Percentiles rank a stretch among this genome's conserved stretches.
Evolutionary conservation across 495 filamentous ascomycete species (phyloP).

Genomic region (Jackrogersella multiformis): DNA sequence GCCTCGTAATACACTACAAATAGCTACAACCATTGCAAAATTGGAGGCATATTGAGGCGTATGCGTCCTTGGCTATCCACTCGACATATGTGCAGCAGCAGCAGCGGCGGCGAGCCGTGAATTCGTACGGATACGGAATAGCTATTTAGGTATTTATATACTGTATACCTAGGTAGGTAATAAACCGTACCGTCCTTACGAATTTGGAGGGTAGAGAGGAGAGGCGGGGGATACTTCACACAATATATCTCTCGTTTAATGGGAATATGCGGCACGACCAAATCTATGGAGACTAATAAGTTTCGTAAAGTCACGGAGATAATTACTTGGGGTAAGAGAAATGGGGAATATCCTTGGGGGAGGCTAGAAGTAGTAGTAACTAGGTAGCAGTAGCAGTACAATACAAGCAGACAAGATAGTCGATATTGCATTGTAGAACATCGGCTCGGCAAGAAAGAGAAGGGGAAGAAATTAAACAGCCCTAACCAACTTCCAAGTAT

Average conservation of each 20-base stretch:
- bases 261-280: conserved; percentile 34
- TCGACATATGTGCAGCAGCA: too few relatives aligned
- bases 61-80: conserved; percentile 27
- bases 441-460: background rate
- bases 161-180: background rate
- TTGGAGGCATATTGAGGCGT: conserved; percentile 19
- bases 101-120: background rate
- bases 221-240: conserved; percentile 17
- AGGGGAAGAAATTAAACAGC: background rate
- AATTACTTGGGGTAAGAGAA: conserved; percentile 8
- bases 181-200: background rate
- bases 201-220: background rate
- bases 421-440: background rate
- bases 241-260: conserved; percentile 24
- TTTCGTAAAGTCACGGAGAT: conserved; percentile 19
- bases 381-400: background rate
- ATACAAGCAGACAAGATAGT: background rate
- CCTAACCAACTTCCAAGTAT: conserved; percentile 29
- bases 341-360: background rate
- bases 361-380: background rate
- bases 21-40: background rate
- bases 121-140: conserved; percentile 11
- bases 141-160: conserved; percentile 7
- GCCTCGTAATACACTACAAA: conserved; percentile 5
- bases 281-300: conserved; percentile 17